phyloP scores from a whole-genome alignment of 345 rosid genomes.

The Adansonia digitata region DNA sequence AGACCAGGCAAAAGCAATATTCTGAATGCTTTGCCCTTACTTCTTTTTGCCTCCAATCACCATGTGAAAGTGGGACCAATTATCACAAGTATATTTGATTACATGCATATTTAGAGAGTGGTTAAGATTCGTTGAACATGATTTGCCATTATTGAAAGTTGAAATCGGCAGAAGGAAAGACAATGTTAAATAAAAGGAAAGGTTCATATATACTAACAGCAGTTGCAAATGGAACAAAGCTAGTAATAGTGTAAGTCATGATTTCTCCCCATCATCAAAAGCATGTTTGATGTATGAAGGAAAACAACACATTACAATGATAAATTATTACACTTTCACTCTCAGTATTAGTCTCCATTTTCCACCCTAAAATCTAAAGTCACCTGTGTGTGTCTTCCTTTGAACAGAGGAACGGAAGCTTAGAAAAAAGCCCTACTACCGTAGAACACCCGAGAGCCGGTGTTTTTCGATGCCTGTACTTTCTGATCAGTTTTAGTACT shows the following conservation, averaged over 20 bases:
- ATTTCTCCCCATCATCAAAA: too few species aligned
- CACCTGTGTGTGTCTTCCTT: conserved; percentile 59
- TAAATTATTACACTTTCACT: conserved; percentile 49
- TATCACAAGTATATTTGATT: conserved; percentile 17
- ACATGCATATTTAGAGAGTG: conserved; percentile 27
- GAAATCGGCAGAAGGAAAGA: conserved; percentile 20
- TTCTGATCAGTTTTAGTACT: conserved; percentile 72
- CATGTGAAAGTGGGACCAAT: conserved; percentile 28
- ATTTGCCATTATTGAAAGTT: conserved; percentile 29
- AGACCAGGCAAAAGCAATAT: conserved; percentile 28
- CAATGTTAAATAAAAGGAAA: conserved; percentile 10
- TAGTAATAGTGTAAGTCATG: conserved; percentile 41
- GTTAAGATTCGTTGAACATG: conserved; percentile 23
- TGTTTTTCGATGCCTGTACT: conserved; percentile 51
- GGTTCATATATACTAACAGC: conserved; percentile 42
- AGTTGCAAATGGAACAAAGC: conserved; percentile 35
- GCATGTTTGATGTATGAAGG: too few species aligned
- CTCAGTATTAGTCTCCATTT: conserved; percentile 69
- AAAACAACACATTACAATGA: conserved; percentile 52
- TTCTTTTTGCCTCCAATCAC: conserved; percentile 17
- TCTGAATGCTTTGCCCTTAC: conserved; percentile 19
- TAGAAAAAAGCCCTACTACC: conserved; percentile 98
- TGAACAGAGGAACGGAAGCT: conserved; percentile 31
- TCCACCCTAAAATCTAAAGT: conserved; percentile 54
- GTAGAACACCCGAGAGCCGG: conserved; percentile 89